phyloP scores from a whole-genome alignment of 1,284 basidiomycete species.

The Mrakiaceae sp. region DNA sequence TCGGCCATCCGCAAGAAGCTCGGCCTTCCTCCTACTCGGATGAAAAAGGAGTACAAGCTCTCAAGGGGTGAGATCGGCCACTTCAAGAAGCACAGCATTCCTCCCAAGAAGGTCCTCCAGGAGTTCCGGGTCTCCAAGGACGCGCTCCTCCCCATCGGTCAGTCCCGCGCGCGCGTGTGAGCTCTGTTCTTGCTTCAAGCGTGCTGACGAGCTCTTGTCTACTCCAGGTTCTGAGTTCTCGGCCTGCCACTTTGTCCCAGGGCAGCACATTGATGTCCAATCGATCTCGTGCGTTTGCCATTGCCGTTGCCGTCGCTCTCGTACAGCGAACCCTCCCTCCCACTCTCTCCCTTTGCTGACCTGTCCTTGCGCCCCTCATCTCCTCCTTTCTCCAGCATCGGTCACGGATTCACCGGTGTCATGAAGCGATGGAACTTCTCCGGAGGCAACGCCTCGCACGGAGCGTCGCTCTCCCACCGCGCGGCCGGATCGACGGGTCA shows the following conservation, averaged over 20 bases:
- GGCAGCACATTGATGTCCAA: conserved; percentile 89
- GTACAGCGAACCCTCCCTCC: too few relatives aligned
- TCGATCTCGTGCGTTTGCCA: conserved; percentile 64
- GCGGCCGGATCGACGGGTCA: conserved; percentile 87
- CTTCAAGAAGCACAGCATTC: conserved; percentile 67
- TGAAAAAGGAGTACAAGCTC: conserved; percentile 44
- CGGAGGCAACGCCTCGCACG: conserved; percentile 86
- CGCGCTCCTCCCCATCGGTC: conserved; percentile 78
- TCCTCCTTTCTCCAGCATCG: conserved; percentile 50
- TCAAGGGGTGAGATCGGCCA: conserved; percentile 72
- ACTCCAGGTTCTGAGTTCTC: conserved; percentile 69
- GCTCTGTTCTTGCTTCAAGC: background rate
- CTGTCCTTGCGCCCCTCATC: conserved; percentile 1
- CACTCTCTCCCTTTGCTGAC: background rate
- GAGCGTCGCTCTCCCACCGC: conserved; percentile 91
- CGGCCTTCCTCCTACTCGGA: conserved; percentile 9
- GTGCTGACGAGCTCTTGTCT: too few relatives aligned
- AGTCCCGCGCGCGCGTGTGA: conserved; percentile 25
- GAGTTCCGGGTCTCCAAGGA: conserved; percentile 85
- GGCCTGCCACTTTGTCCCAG: conserved; percentile 92
- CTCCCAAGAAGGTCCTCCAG: conserved; percentile 74
- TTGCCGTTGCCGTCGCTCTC: background rate
- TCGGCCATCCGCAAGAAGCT: background rate
- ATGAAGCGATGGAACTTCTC: conserved; percentile 97
- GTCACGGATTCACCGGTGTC: conserved; percentile 91